Evolutionary conservation across 495 filamentous ascomycete genomes (phyloP).

Genomic region (Talaromyces ruber): DNA sequence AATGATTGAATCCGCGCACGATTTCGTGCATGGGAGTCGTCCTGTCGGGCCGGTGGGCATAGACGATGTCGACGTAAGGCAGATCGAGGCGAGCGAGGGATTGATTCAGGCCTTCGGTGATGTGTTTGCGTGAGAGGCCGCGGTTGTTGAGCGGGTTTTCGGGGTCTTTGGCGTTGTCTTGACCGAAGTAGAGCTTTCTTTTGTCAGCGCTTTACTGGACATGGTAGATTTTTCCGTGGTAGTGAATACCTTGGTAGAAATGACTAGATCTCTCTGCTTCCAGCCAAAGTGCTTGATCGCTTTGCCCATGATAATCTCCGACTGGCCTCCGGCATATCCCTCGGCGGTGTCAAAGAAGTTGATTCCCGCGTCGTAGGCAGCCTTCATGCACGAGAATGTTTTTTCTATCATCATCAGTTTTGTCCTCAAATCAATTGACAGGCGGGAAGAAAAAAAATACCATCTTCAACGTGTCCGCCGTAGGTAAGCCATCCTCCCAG

Average conservation of each 20-base stretch:
- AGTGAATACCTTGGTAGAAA: constrained; percentile 82
- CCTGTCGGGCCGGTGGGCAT: constrained; percentile 76
- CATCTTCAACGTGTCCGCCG: constrained; percentile 64
- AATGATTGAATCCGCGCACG: constrained; percentile 76
- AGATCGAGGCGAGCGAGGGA: constrained; percentile 63
- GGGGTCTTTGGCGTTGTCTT: constrained; percentile 48
- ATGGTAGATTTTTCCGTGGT: no score
- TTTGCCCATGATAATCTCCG: constrained; percentile 65
- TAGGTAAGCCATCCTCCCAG: constrained; percentile 74
- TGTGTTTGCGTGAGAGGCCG: constrained; percentile 76
- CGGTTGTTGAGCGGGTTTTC: constrained; percentile 49
- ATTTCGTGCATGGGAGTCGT: constrained; percentile 81
- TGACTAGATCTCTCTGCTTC: constrained; percentile 75
- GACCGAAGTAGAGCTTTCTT: constrained; percentile 52
- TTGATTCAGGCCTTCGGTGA: constrained; percentile 60
- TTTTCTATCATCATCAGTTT: constrained; percentile 33
- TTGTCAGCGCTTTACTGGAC: background rate
- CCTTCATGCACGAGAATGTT: constrained; percentile 61
- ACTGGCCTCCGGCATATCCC: constrained; percentile 57
- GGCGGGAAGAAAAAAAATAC: constrained; percentile 22
- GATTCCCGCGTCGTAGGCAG: constrained; percentile 66
- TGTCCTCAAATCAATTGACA: background rate
- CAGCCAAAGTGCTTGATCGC: constrained; percentile 52
- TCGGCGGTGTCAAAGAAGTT: constrained; percentile 61
- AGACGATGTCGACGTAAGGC: constrained; percentile 67